A percentile compares a stretch with the other conserved stretches of the same genome.
Evolutionary conservation across 768 basidiomycete genomes (phyloP).

Genomic region (Kwoniella europaea): DNA sequence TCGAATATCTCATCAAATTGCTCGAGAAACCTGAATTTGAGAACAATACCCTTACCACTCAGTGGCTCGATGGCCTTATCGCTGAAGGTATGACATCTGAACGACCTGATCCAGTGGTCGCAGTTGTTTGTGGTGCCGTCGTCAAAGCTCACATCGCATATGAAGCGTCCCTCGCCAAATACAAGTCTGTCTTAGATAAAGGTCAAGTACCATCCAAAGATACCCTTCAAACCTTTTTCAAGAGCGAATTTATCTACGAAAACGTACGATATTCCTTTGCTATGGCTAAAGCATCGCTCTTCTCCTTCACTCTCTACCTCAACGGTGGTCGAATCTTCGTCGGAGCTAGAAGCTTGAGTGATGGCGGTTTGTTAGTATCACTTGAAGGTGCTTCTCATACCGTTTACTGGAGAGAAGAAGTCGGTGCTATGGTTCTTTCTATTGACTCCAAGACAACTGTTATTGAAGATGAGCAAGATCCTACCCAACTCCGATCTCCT

Average conservation of each 20-base stretch:
- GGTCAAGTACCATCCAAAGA: conserved; percentile 96
- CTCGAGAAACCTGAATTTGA: conserved; percentile 94
- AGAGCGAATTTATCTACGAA: conserved; percentile 97
- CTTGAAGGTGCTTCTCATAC: conserved; percentile 95
- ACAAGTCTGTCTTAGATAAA: conserved; percentile 94
- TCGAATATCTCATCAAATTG: conserved; percentile 98
- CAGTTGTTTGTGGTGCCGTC: conserved; percentile 94
- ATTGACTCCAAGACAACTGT: conserved; percentile 97
- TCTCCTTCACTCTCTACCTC: conserved; percentile 90
- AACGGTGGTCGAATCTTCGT: conserved; percentile 93
- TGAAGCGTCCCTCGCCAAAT: conserved; percentile 87
- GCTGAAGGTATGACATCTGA: conserved; percentile 97
- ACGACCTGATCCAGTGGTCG: conserved; percentile 87
- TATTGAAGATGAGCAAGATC: conserved; percentile 99
- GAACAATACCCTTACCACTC: conserved; percentile 96
- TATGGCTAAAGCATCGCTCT: conserved; percentile 84
- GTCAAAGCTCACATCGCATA: conserved; percentile 91
- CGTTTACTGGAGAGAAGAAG: conserved; percentile 97
- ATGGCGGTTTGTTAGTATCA: conserved; percentile 89
- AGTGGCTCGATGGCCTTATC: conserved; percentile 97
- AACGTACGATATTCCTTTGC: conserved; percentile 94
- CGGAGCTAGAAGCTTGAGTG: conserved; percentile 87
- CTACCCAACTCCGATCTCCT: conserved; percentile 93
- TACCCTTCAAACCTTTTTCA: conserved; percentile 93
- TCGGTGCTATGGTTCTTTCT: conserved; percentile 81